Evolutionary conservation across 495 filamentous ascomycete species (phyloP).

Genomic region (Hypoxylon lienhwacheense): DNA sequence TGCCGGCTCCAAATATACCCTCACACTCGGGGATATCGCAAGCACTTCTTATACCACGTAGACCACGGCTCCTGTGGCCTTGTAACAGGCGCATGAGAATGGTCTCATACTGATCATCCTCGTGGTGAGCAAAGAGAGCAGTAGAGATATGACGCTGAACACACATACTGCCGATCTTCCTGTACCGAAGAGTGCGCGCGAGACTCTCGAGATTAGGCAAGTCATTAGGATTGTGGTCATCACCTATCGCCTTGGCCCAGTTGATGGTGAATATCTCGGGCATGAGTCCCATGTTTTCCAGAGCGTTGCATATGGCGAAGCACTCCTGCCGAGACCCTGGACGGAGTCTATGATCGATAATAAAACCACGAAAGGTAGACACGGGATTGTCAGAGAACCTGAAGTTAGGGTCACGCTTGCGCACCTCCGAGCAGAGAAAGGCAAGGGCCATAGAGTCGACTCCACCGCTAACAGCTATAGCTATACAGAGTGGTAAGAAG

Average conservation of each 20-base stretch:
- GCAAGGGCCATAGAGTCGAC: constrained; percentile 96
- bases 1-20: constrained; percentile 68
- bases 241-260: constrained; percentile 41
- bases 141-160: constrained; percentile 48
- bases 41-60: constrained; percentile 67
- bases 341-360: constrained; percentile 80
- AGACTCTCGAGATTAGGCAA: constrained; percentile 73
- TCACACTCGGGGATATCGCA: constrained; percentile 80
- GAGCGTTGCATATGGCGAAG: constrained; percentile 54
- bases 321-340: constrained; percentile 71
- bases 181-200: constrained; percentile 76
- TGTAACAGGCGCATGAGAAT: constrained; percentile 71
- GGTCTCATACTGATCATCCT: constrained; percentile 86
- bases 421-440: constrained; percentile 59
- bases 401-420: constrained; percentile 29
- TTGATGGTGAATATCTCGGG: constrained; percentile 32
- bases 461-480: constrained; percentile 85
- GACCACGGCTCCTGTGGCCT: constrained; percentile 63
- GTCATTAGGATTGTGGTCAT: constrained; percentile 40
- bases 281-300: constrained; percentile 44
- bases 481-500: constrained; percentile 46
- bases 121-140: constrained; percentile 79
- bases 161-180: constrained; percentile 66
- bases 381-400: constrained; percentile 43
- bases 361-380: constrained; percentile 60